Evolutionary conservation across 202 grass and related monocot genomes (phyloP).

Genomic region (Musa balbisiana): DNA sequence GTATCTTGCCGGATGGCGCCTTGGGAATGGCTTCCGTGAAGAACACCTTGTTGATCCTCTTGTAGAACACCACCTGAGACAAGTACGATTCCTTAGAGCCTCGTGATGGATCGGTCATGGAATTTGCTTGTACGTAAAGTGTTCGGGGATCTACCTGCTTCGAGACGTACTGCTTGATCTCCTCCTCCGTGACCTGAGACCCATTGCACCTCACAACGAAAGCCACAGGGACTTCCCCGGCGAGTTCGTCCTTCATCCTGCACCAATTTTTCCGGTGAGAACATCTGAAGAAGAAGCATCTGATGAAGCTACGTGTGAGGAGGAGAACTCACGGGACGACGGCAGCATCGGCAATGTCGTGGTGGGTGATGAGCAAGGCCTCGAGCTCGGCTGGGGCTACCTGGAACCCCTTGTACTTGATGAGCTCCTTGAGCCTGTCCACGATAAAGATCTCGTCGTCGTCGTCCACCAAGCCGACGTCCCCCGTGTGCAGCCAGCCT

Average conservation of each 20-base stretch:
- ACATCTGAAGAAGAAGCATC: too few relatives aligned
- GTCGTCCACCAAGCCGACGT: slow-evolving; percentile 50
- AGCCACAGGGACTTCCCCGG: slow-evolving; percentile 56
- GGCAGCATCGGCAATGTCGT: slow-evolving; percentile 57
- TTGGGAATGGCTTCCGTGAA: too few relatives aligned
- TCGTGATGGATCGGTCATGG: neutral
- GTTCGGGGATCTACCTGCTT: slow-evolving; percentile 34
- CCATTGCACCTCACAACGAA: slow-evolving; percentile 40
- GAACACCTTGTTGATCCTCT: too few relatives aligned
- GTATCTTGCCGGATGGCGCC: too few relatives aligned
- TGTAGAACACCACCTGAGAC: too few relatives aligned
- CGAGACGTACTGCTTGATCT: slow-evolving; percentile 53
- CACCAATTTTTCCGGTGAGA: neutral
- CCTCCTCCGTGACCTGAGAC: slow-evolving; percentile 48
- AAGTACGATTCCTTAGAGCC: too few relatives aligned
- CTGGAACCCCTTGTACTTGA: slow-evolving; percentile 62
- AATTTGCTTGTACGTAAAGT: neutral
- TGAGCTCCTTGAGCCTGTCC: slow-evolving; percentile 60
- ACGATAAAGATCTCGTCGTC: slow-evolving; percentile 59
- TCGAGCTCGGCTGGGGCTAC: slow-evolving; percentile 53
- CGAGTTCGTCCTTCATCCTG: slow-evolving; percentile 55
- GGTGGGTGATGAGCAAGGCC: slow-evolving; percentile 51
- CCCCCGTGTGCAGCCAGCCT: slow-evolving; percentile 60
- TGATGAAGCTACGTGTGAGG: neutral
- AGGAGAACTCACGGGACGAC: slow-evolving; percentile 48